Percentiles rank a stretch among this genome's conserved stretches.
These are phyloP conservation scores for Digitaria exilis DNA, from an alignment of 202 grass and related monocot species.

Conservation along the genomic window DNA sequence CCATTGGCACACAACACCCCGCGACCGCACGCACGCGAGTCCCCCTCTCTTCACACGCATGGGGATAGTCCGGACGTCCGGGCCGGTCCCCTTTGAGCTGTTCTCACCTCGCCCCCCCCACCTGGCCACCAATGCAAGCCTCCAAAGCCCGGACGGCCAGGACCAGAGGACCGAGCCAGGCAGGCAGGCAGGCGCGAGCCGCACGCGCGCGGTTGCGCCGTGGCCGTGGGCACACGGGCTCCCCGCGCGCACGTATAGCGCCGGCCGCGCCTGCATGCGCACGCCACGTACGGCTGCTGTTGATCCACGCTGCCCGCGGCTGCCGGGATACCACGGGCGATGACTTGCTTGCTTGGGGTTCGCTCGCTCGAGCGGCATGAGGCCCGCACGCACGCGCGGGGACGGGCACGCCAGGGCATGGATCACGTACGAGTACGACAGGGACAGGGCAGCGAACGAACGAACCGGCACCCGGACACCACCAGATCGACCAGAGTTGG, in stretches of 20 bases:
- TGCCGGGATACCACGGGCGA: background rate
- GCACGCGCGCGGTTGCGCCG: background rate
- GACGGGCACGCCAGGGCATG: no score
- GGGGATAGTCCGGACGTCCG: background rate
- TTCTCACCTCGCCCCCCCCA: background rate
- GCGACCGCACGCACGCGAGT: background rate
- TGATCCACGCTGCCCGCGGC: background rate
- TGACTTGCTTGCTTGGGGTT: no score
- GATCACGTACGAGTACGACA: background rate
- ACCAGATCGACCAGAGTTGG: no score
- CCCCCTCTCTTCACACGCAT: no score
- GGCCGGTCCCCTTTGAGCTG: background rate
- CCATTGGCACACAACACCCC: constrained; percentile 1
- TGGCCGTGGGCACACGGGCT: background rate
- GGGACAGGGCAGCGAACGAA: constrained; percentile 18
- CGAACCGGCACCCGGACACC: no score
- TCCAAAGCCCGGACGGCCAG: background rate
- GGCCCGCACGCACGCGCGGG: no score
- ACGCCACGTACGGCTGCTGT: background rate
- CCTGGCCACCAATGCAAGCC: background rate
- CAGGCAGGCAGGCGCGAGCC: background rate
- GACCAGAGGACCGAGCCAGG: background rate
- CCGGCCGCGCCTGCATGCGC: no score
- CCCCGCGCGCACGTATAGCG: background rate
- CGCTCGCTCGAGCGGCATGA: no score